Evolutionary conservation across 2,329 filamentous ascomycete species (phyloP), one percentile per base, ranked within the genome.

Genomic region (Arthrobotrys musiformis): DNA sequence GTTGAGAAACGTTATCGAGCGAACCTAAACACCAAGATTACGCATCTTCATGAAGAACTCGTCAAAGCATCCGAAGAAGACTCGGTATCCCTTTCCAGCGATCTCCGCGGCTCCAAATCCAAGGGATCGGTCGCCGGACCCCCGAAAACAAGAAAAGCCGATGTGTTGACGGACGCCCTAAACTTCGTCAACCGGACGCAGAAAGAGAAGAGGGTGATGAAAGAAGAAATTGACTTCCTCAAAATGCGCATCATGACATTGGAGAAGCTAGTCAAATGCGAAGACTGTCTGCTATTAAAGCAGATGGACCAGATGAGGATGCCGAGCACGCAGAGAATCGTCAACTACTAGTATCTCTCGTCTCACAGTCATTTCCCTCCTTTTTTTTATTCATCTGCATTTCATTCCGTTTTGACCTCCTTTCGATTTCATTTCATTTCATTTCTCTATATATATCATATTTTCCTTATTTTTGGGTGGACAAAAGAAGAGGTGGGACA

Each of bases 241-340:
- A 77, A 77, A 26, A 77, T 77, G 73, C 48, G 73, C 26, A 77
- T 77, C n/a, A 77, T 77, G 73, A 77, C 73, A 15, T 60, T 77
- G 58, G 73, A 77, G 37, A 77, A 77, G 66, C 30, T 77, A 42
- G 73, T 77, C 60, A 77, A 77, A 26, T 77, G 73, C 54, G 73
- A 77, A 56, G 73, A 77, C 40, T 77, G 73, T 40, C 52, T 77
- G 44, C 52, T 77, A 56, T 62, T 77, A 42, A 77, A 77, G 33
- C 73, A 77, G 60, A 77, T 77, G 73, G 73, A 77, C 33, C 73
- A 77, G 17, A 70, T 77, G 73, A 64, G 73, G 52, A 77, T 77
- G 73, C 73, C 73, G 19, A 77, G 73, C 73, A 63, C 40, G 24
- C 73, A 70, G 60, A 70, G 66, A 56, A 52, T 70, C 22, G 66